A percentile compares a stretch with the other conserved stretches of the same genome.
phyloP scores from a whole-genome alignment of 129 eudicot species.

The Glebionis coronaria region DNA sequence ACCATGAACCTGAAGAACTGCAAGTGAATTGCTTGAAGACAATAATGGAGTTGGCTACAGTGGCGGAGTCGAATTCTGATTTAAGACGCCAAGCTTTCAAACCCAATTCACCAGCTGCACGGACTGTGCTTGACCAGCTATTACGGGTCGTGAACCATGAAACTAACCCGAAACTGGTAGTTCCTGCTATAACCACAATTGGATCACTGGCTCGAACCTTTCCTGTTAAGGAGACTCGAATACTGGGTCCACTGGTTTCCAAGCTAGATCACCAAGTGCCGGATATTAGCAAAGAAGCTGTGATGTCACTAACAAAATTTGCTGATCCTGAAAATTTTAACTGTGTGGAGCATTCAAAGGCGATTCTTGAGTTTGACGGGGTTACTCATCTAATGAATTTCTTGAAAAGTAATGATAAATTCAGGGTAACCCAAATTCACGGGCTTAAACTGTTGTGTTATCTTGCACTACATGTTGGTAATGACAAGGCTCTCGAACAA shows the following conservation, averaged over 20 bases:
- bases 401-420: slow-evolving; percentile 40
- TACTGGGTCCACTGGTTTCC: slow-evolving; percentile 54
- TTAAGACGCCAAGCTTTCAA: slow-evolving; percentile 64
- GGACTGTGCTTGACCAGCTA: slow-evolving; percentile 66
- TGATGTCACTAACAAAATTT: slow-evolving; percentile 54
- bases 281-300: slow-evolving; percentile 55
- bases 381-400: slow-evolving; percentile 42
- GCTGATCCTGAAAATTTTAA: slow-evolving; percentile 56
- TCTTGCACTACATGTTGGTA: slow-evolving; percentile 58
- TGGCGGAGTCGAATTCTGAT: slow-evolving; percentile 57
- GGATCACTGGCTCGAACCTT: slow-evolving; percentile 78
- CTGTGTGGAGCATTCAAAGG: slow-evolving; percentile 56
- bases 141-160: slow-evolving; percentile 54
- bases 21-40: slow-evolving; percentile 57
- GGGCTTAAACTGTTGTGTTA: slow-evolving; percentile 58
- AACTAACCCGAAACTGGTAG: slow-evolving; percentile 27
- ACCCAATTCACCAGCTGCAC: slow-evolving; percentile 63
- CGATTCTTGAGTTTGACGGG: slow-evolving; percentile 60
- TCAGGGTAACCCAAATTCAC: slow-evolving; percentile 26
- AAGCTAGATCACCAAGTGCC: slow-evolving; percentile 39
- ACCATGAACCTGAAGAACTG: slow-evolving; percentile 56
- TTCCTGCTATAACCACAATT: slow-evolving; percentile 53
- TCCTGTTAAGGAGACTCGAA: slow-evolving; percentile 71
- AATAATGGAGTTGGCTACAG: slow-evolving; percentile 65
- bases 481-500: slow-evolving; percentile 56